A percentile compares a stretch with the other conserved stretches of the same genome.
These are phyloP conservation scores for Syncephalastrum racemosum DNA, from an alignment of 371 early-diverging fungal species.

Conservation along the genomic window DNA sequence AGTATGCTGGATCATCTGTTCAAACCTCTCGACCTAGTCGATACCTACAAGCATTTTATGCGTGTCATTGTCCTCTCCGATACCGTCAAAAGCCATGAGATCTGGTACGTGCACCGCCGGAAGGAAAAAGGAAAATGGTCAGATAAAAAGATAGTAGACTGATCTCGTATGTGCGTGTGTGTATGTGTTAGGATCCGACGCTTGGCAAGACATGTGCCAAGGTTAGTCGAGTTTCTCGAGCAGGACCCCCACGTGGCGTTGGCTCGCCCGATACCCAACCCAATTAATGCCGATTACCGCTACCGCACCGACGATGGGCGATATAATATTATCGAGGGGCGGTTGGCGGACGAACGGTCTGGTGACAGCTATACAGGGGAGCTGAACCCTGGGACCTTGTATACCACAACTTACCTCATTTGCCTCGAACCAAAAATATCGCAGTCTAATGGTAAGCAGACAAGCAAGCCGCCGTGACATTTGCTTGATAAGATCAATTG, in stretches of 20 bases:
- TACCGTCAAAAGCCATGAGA: slow-evolving; percentile 29
- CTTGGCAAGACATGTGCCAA: slow-evolving; percentile 34
- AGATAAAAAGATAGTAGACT: too few relatives aligned
- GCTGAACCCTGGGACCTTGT: slow-evolving; percentile 25
- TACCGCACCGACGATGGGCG: slow-evolving; percentile 29
- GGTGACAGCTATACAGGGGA: background rate
- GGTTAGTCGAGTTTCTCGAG: slow-evolving; percentile 28
- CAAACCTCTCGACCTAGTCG: slow-evolving; percentile 22
- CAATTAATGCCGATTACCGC: background rate
- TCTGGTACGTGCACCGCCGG: slow-evolving; percentile 40
- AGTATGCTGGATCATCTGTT: slow-evolving; percentile 27
- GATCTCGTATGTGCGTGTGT: too few relatives aligned
- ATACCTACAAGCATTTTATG: slow-evolving; percentile 27
- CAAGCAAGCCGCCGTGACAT: too few relatives aligned
- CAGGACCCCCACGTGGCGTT: slow-evolving; percentile 1
- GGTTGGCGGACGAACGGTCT: background rate
- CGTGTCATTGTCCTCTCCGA: slow-evolving; percentile 24
- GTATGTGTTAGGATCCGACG: slow-evolving; percentile 29
- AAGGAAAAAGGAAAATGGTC: too few relatives aligned
- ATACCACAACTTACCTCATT: slow-evolving; percentile 28
- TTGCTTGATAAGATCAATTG: too few relatives aligned
- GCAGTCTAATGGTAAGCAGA: too few relatives aligned
- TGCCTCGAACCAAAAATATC: slow-evolving; percentile 14
- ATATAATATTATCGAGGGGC: slow-evolving; percentile 18
- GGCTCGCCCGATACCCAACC: slow-evolving; percentile 28